Evolutionary conservation across 495 filamentous ascomycete genomes (phyloP).

Genomic region (Lineolata rhizophorae): DNA sequence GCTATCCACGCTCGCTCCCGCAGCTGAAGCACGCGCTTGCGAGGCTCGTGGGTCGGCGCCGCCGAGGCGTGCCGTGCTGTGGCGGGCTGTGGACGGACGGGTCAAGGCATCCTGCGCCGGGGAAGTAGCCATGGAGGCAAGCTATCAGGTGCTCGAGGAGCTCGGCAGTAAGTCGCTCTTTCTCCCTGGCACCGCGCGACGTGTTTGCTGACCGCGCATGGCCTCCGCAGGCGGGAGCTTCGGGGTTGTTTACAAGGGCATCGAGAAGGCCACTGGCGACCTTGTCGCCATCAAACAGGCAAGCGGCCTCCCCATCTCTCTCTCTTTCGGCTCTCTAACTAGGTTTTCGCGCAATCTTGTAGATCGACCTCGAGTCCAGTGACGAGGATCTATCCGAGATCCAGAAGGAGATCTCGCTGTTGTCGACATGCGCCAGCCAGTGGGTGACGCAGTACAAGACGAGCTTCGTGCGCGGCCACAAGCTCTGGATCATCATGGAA

Average conservation of each 20-base stretch:
- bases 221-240: constrained; percentile 59
- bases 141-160: constrained; percentile 83
- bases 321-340: no score
- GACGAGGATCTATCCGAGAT: constrained; percentile 97
- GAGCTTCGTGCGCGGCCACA: constrained; percentile 80
- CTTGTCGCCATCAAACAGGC: constrained; percentile 86
- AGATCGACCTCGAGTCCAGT: constrained; percentile 96
- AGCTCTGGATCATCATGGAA: constrained; percentile 99
- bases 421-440: constrained; percentile 80
- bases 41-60: no score
- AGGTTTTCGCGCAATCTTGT: background rate
- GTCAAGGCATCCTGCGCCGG: no score
- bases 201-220: constrained; percentile 1
- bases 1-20: no score
- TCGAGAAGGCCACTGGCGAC: constrained; percentile 66
- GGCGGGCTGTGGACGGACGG: no score
- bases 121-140: constrained; percentile 30
- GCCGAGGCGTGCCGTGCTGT: no score
- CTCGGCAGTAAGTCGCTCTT: constrained; percentile 49
- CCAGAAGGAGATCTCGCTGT: constrained; percentile 87
- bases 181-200: background rate
- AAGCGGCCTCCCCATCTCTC: no score
- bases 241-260: constrained; percentile 88
- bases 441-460: constrained; percentile 94
- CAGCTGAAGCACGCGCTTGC: no score